Evolutionary conservation across 2,329 filamentous ascomycete genomes (phyloP).

Genomic region (Fusarium bactridioides): DNA sequence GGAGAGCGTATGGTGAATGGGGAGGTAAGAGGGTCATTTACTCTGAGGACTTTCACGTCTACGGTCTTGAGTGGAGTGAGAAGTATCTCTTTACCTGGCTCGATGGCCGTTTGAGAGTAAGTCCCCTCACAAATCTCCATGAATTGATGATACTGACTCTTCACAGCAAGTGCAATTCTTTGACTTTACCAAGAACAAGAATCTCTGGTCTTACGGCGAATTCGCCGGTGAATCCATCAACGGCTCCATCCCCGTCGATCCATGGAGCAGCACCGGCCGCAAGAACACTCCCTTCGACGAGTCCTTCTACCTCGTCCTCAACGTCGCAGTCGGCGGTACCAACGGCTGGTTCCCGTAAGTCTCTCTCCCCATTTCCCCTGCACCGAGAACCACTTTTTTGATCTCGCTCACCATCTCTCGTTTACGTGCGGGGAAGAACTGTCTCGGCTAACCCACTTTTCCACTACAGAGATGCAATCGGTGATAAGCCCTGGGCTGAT

Average conservation of each 20-base stretch:
- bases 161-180: conserved; percentile 35
- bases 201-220: conserved; percentile 46
- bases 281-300: conserved; percentile 59
- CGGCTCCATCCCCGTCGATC: conserved; percentile 51
- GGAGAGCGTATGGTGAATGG: conserved; percentile 44
- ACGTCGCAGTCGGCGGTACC: conserved; percentile 57
- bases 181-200: conserved; percentile 47
- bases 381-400: neutral
- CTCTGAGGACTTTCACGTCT: conserved; percentile 55
- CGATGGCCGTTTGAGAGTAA: conserved; percentile 52
- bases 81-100: conserved; percentile 62
- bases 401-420: neutral
- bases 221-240: conserved; percentile 52
- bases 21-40: conserved; percentile 47
- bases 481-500: conserved; percentile 56
- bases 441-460: conserved; percentile 15
- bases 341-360: conserved; percentile 57
- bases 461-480: conserved; percentile 48
- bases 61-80: conserved; percentile 59
- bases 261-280: conserved; percentile 51
- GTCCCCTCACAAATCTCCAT: neutral
- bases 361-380: neutral
- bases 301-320: conserved; percentile 58
- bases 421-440: neutral
- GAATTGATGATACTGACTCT: neutral